A percentile compares a stretch with the other conserved stretches of the same genome.
Conservation (phyloP, 306 rosid genomes). For the Quercus agrifolia region DNA sequence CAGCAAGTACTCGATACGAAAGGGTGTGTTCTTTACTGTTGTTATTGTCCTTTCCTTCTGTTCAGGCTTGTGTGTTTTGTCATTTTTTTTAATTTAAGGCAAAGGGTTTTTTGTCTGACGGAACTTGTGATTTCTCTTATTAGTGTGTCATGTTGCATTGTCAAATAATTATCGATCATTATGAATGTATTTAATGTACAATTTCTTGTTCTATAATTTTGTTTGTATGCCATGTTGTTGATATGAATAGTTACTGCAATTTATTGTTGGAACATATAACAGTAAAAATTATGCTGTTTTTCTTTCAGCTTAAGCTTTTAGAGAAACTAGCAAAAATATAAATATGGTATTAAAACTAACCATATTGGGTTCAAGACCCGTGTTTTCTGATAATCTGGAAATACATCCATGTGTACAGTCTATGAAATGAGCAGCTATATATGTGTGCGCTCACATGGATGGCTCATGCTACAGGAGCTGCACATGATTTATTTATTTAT, state of each 20-base stretch:
- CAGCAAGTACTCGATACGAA: slow-evolving; percentile 65
- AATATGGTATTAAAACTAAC: neutral
- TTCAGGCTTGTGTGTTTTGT: neutral
- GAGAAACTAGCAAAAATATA: neutral
- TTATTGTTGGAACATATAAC: neutral
- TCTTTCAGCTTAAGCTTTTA: neutral
- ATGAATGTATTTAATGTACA: neutral
- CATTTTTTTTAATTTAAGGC: neutral
- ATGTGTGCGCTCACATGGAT: neutral
- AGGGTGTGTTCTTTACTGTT: slow-evolving; percentile 49
- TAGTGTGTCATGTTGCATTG: neutral
- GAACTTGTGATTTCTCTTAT: neutral
- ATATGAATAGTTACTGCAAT: neutral
- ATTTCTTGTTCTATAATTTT: neutral
- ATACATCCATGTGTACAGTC: neutral
- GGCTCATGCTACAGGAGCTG: neutral
- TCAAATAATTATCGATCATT: no score
- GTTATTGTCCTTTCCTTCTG: neutral
- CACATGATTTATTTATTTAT: neutral
- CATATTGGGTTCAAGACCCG: neutral
- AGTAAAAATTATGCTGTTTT: neutral
- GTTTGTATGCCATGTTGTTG: neutral
- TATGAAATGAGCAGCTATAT: neutral
- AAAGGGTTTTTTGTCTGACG: neutral
- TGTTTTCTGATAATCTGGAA: neutral